Percentiles rank a stretch among this genome's conserved stretches.
phyloP scores from a whole-genome alignment of 805 yeast genomes.

The Nakazawaea peltata region DNA sequence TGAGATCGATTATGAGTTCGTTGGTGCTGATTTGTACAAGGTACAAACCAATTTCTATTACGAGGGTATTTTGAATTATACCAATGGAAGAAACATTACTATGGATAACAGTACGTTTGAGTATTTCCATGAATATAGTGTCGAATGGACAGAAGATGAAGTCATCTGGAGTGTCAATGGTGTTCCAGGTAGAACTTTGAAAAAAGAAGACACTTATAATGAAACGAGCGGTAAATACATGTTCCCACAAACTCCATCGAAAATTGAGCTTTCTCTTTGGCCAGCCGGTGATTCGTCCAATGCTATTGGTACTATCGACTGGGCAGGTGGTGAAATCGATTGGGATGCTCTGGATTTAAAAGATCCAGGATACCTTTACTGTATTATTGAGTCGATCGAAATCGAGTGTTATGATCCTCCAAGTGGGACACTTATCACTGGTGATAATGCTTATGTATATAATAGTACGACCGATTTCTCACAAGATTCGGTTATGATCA shows the following conservation, averaged over 20 bases:
- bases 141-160: constrained; percentile 77
- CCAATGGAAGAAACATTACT: constrained; percentile 40
- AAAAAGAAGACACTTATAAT: constrained; percentile 53
- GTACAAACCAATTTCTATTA: constrained; percentile 79
- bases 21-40: constrained; percentile 61
- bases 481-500: constrained; percentile 46
- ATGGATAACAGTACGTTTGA: constrained; percentile 50
- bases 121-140: constrained; percentile 63
- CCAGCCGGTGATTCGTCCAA: constrained; percentile 58
- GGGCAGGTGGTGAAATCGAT: constrained; percentile 85
- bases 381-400: constrained; percentile 48
- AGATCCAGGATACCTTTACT: constrained; percentile 76
- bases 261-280: constrained; percentile 70
- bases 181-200: constrained; percentile 52
- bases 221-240: constrained; percentile 46
- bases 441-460: constrained; percentile 45
- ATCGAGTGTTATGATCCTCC: constrained; percentile 75
- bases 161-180: constrained; percentile 74
- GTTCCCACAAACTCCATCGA: constrained; percentile 70
- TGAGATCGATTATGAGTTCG: constrained; percentile 84
- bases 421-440: constrained; percentile 32
- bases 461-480: constrained; percentile 39
- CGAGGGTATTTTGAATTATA: constrained; percentile 64
- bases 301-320: constrained; percentile 58
- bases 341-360: constrained; percentile 74